phyloP scores from a whole-genome alignment of 1,284 basidiomycete species.

The Termitomyces sp. region DNA sequence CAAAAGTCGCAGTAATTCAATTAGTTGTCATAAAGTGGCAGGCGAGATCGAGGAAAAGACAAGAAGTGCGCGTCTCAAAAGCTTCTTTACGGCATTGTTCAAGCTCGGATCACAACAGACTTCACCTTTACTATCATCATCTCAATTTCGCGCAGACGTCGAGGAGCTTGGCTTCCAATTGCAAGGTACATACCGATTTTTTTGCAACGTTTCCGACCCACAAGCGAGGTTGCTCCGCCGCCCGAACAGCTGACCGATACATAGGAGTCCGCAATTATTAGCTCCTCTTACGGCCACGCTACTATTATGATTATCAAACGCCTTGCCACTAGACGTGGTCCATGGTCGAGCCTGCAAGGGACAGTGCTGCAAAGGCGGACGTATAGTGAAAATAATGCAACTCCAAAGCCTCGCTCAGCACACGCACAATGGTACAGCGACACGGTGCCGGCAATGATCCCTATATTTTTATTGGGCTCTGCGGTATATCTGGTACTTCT shows the following conservation, averaged over 20 bases:
- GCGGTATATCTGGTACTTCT: conserved; percentile 65
- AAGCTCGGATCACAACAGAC: background rate
- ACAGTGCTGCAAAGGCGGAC: conserved; percentile 9
- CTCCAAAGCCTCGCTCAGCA: conserved; percentile 30
- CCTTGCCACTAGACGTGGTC: background rate
- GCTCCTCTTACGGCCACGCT: conserved; percentile 1
- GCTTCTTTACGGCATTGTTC: background rate
- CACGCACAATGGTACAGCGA: conserved; percentile 65
- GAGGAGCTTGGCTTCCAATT: no score
- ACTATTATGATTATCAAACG: conserved; percentile 12
- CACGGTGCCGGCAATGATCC: conserved; percentile 70
- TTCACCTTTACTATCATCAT: background rate
- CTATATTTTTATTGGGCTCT: conserved; percentile 69
- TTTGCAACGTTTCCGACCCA: background rate
- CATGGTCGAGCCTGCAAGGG: background rate
- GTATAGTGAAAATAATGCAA: conserved; percentile 12
- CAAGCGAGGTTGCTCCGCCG: conserved; percentile 13
- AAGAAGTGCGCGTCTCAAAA: background rate
- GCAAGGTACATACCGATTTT: background rate
- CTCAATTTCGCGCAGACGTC: background rate
- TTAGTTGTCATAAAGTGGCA: background rate
- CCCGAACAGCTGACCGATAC: conserved; percentile 12
- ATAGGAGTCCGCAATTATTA: conserved; percentile 5
- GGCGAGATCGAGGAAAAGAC: background rate
- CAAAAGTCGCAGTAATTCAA: background rate